phyloP scores from a whole-genome alignment of 371 early-diverging fungal genomes.

The Mortierella sp. region DNA sequence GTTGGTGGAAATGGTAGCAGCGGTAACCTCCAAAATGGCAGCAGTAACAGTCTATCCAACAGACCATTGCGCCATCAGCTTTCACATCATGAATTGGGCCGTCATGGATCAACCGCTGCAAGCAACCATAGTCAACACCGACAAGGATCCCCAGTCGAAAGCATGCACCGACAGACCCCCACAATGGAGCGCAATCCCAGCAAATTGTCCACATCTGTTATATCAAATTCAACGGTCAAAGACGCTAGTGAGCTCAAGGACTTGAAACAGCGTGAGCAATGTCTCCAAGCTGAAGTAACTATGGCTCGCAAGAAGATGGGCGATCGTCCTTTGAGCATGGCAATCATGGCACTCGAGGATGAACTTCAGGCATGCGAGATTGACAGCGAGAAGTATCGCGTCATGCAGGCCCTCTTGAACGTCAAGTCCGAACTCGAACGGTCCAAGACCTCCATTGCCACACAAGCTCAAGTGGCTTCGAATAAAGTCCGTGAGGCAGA shows the following conservation, averaged over 20 bases:
- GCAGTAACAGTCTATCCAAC: conserved; percentile 9
- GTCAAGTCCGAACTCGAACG: conserved; percentile 54
- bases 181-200: conserved; percentile 8
- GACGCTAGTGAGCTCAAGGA: conserved; percentile 36
- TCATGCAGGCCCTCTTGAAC: conserved; percentile 51
- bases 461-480: conserved; percentile 59
- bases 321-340: conserved; percentile 39
- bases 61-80: conserved; percentile 19
- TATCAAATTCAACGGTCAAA: conserved; percentile 2
- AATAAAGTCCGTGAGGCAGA: conserved; percentile 66
- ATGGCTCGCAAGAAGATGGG: conserved; percentile 53
- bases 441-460: conserved; percentile 53
- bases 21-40: neutral
- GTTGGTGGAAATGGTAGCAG: neutral
- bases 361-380: conserved; percentile 42
- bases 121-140: neutral
- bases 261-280: conserved; percentile 47
- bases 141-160: conserved; percentile 7
- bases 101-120: conserved; percentile 22
- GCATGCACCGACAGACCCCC: neutral
- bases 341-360: conserved; percentile 47
- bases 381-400: conserved; percentile 52
- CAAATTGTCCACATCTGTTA: conserved; percentile 1
- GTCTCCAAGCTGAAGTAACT: conserved; percentile 46
- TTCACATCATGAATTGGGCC: conserved; percentile 28